Conservation (phyloP, 1,284 basidiomycete species). For the Ceratobasidium sp. region DNA sequence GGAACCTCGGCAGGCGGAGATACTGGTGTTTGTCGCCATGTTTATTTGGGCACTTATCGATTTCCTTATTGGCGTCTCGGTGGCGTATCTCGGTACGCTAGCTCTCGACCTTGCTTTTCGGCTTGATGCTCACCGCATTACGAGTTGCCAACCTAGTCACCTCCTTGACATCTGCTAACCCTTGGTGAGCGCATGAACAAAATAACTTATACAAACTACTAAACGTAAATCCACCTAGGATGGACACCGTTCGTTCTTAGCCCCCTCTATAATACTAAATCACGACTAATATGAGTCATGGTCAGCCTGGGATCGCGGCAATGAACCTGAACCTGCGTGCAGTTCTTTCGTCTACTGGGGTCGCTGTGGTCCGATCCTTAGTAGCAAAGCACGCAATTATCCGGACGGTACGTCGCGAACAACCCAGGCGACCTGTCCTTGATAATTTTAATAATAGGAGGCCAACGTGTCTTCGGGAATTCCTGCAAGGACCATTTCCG, state of each 20-base stretch:
- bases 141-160: background rate
- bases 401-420: background rate
- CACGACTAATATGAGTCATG: background rate
- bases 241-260: background rate
- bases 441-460: too few relatives aligned
- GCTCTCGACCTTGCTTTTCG: background rate
- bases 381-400: background rate
- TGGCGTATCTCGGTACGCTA: background rate
- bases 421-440: too few relatives aligned
- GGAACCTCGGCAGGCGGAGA: background rate
- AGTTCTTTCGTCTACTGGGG: background rate
- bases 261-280: background rate
- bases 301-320: constrained; percentile 11
- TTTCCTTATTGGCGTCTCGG: background rate
- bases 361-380: background rate
- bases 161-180: background rate
- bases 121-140: background rate
- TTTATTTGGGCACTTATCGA: background rate
- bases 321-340: background rate
- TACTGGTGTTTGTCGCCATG: background rate
- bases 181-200: background rate
- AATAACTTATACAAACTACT: background rate
- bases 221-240: background rate
- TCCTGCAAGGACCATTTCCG: constrained; percentile 26
- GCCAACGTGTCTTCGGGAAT: constrained; percentile 7